Base-by-base conservation (phyloP, 306 rosid genomes). In the Casuarina glauca region DNA sequence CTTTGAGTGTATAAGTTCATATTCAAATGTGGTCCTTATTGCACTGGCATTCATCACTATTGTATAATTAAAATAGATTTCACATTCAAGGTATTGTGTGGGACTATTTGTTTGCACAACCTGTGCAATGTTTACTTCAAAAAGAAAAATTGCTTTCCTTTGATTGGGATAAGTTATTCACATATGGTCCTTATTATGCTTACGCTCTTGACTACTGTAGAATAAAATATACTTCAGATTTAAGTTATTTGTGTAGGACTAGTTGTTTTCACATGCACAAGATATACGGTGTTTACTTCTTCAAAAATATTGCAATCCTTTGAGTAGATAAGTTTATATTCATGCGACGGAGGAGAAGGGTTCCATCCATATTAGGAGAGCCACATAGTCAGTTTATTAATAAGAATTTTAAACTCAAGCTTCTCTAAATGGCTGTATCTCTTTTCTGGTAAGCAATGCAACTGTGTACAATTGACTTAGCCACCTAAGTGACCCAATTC, bases 391-490 rank as follows among this genome's bases (percentile, higher is more conserved):
- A 51, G 19, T n/a, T 66, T 26, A 62, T 42, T 46, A 43, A 48
- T 42, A 9, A 64, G 54, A 58, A 77, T 26, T 19, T 19, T 48
- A 72, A 82, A 26, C 53, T 50, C 13, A 4, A 52, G 68, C 52
- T 50, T 69, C 61, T 67, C 26, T 39, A 39, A 78, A 6, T 39
- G 4, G 26, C 64, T 7, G 4, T 7, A 5, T 54, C 32, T 7
- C 61, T 19, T 15, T 53, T n/a, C 11, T 20, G 15, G 64, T 58
- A 20, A 58, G 5, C 2, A 38, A 20, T 9, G 10, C 49, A 45
- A 13, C 72, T 61, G 51, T 49, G 52, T 49, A 10, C 16, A 11
- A 7, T 35, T 39, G 41, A 10, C 44, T 80, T 60, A 42, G 53
- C 50, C 48, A 16, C 50, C 9, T 17, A 16, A 26, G 43, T 75